phyloP scores from a whole-genome alignment of 2,329 filamentous ascomycete genomes.

The Cladosporium sphaerospermum region DNA sequence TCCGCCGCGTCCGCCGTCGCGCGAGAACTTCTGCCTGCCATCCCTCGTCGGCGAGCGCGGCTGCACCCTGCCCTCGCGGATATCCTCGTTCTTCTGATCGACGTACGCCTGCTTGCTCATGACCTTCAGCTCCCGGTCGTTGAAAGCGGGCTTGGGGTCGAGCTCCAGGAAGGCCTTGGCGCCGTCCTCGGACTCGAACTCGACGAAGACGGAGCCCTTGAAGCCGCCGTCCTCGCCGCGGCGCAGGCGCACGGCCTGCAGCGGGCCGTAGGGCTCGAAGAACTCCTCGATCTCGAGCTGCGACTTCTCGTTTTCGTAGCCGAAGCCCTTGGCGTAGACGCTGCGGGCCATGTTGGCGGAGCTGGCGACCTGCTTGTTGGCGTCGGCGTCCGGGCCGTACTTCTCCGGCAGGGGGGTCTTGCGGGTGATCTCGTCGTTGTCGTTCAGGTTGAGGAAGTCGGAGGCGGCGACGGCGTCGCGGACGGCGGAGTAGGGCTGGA shows the following conservation, averaged over 20 bases:
- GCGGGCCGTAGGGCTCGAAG: constrained; percentile 72
- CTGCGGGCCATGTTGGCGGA: constrained; percentile 65
- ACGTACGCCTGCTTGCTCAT: constrained; percentile 87
- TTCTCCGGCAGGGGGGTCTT: constrained; percentile 59
- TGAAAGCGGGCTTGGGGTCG: constrained; percentile 77
- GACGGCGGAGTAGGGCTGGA: constrained; percentile 79
- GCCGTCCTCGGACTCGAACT: constrained; percentile 74
- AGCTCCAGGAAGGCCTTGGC: constrained; percentile 73
- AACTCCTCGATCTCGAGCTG: constrained; percentile 94
- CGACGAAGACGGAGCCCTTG: constrained; percentile 95
- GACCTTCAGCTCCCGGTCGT: constrained; percentile 70
- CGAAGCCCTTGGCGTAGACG: constrained; percentile 93
- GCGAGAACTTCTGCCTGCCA: constrained; percentile 26
- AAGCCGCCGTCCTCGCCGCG: constrained; percentile 66
- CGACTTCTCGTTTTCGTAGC: constrained; percentile 71
- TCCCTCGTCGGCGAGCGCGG: constrained; percentile 25
- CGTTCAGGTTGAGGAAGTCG: constrained; percentile 63
- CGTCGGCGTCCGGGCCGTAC: constrained; percentile 47
- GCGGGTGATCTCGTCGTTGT: constrained; percentile 68
- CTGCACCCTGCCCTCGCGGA: constrained; percentile 37
- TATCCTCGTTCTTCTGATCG: constrained; percentile 41
- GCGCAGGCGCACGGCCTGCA: constrained; percentile 80
- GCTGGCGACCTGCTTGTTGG: constrained; percentile 50
- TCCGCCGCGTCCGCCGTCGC: constrained; percentile 34
- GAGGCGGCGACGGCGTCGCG: constrained; percentile 78